These are phyloP conservation scores for Monsonia emarginata DNA, from an alignment of 441 rosid genomes.

Conservation along the genomic window DNA sequence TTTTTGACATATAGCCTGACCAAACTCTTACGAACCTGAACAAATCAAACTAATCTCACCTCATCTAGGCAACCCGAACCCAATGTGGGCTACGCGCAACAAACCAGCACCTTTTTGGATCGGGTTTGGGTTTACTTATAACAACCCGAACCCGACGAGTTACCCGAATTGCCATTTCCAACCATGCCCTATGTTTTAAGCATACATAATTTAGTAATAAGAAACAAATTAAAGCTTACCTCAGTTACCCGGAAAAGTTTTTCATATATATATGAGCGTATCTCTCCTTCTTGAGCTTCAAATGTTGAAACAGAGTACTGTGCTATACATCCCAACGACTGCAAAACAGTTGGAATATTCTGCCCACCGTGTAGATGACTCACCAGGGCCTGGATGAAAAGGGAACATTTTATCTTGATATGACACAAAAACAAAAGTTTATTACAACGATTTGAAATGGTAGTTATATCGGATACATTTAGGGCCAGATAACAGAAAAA, in stretches of 20 bases:
- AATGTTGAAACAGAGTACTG: constrained; percentile 56
- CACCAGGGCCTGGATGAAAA: constrained; percentile 52
- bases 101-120: too few relatives aligned
- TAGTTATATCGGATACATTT: background rate
- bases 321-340: constrained; percentile 79
- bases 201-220: constrained; percentile 12
- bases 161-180: too few relatives aligned
- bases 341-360: constrained; percentile 71
- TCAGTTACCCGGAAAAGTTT: constrained; percentile 51
- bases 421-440: background rate
- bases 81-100: too few relatives aligned
- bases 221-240: constrained; percentile 17
- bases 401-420: constrained; percentile 2
- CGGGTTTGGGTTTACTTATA: too few relatives aligned
- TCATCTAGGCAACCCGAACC: too few relatives aligned
- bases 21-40: too few relatives aligned
- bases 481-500: background rate
- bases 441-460: background rate
- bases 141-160: too few relatives aligned
- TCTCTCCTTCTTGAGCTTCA: constrained; percentile 47
- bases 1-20: too few relatives aligned
- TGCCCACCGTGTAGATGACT: constrained; percentile 47
- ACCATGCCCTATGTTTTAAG: constrained; percentile 12
- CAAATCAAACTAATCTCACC: too few relatives aligned
- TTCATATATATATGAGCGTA: constrained; percentile 40